These are phyloP conservation scores for Elsinoe batatas DNA, from an alignment of 2,329 filamentous ascomycete genomes.

Conservation along the genomic window DNA sequence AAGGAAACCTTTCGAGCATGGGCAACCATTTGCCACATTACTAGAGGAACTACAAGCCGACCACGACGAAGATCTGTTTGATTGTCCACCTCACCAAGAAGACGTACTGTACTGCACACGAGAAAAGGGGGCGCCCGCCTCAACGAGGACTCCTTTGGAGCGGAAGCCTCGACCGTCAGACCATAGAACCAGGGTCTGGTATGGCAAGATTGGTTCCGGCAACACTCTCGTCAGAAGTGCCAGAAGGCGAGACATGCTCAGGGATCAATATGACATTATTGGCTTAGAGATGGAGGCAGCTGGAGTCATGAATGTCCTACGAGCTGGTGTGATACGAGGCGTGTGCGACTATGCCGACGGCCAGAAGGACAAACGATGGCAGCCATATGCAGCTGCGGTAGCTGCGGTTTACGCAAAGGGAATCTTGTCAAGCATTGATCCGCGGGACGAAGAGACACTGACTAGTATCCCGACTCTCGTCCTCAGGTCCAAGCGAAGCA, in stretches of 20 bases:
- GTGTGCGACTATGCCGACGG: constrained; percentile 19
- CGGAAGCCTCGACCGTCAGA: neutral
- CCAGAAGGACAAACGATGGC: constrained; percentile 19
- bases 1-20: neutral
- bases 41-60: neutral
- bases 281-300: constrained; percentile 21
- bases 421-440: neutral
- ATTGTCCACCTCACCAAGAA: neutral
- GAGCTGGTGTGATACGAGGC: constrained; percentile 17
- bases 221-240: constrained; percentile 17
- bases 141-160: neutral
- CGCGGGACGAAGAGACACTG: too few species aligned
- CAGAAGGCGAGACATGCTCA: constrained; percentile 19
- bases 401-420: constrained; percentile 16
- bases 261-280: constrained; percentile 16
- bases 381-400: constrained; percentile 14
- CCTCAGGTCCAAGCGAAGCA: too few species aligned
- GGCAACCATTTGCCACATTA: neutral
- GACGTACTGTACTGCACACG: neutral
- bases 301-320: constrained; percentile 16
- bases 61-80: neutral
- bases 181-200: neutral
- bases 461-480: too few species aligned
- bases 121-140: neutral
- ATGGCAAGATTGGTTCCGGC: constrained; percentile 15